A percentile compares a stretch with the other conserved stretches of the same genome.
Evolutionary conservation across 441 rosid genomes (phyloP).

Genomic region (Gossypium gossypioides): DNA sequence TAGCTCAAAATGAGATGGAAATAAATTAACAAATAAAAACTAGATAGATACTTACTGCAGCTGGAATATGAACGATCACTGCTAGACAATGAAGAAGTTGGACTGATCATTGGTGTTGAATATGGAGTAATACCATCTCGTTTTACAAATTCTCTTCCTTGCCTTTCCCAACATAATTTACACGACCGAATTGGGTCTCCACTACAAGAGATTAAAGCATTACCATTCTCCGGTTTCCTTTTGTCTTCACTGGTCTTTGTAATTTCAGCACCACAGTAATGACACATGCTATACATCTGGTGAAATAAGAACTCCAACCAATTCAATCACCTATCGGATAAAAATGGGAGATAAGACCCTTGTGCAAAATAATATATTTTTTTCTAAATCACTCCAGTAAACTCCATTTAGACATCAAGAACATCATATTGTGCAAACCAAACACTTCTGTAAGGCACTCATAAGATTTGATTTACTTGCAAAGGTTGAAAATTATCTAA

Average conservation of each 20-base stretch:
- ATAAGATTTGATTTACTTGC: background rate
- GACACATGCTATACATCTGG: constrained; percentile 43
- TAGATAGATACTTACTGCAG: constrained; percentile 34
- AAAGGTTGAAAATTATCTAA: background rate
- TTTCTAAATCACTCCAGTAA: background rate
- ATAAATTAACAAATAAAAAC: background rate
- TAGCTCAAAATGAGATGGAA: constrained; percentile 11
- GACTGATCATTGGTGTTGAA: constrained; percentile 43
- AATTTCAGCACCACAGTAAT: constrained; percentile 33
- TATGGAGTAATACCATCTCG: constrained; percentile 24
- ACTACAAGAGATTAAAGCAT: constrained; percentile 21
- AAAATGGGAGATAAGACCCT: background rate
- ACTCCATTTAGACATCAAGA: background rate
- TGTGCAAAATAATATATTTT: background rate
- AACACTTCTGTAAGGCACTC: background rate
- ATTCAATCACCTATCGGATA: constrained; percentile 18
- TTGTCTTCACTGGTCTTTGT: constrained; percentile 21
- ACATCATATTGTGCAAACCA: background rate
- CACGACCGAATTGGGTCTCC: constrained; percentile 29
- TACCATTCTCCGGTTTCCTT: constrained; percentile 20
- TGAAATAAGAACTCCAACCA: constrained; percentile 9
- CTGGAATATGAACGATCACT: constrained; percentile 64
- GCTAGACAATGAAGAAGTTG: constrained; percentile 52
- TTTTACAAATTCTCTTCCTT: constrained; percentile 21
- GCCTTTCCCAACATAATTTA: constrained; percentile 45